Evolutionary conservation across 345 rosid species (phyloP).

Genomic region (Hirschfeldia incana): DNA sequence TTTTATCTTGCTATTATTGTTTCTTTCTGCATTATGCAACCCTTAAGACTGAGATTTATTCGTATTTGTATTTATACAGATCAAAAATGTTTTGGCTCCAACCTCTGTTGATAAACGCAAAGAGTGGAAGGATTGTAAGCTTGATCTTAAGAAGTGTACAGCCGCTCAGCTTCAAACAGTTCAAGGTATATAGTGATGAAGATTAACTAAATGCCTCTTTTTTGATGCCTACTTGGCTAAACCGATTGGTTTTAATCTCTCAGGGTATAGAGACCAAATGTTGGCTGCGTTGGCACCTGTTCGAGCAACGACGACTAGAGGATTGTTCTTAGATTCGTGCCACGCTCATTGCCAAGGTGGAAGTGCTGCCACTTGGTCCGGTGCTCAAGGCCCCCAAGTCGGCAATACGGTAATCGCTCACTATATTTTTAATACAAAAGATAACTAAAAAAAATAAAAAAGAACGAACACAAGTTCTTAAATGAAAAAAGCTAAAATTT

Average conservation of each 20-base stretch:
- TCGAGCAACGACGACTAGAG: conserved; percentile 46
- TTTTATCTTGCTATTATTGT: background rate
- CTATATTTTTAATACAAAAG: background rate
- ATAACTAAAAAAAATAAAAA: background rate
- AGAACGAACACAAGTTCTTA: background rate
- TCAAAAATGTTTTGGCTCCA: conserved; percentile 83
- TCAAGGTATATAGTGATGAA: conserved; percentile 53
- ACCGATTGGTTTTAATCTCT: background rate
- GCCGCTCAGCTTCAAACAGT: conserved; percentile 61
- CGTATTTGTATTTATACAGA: conserved; percentile 40
- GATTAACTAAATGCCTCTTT: background rate
- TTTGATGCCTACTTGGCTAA: conserved; percentile 10
- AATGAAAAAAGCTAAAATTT: too few species aligned
- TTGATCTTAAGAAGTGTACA: conserved; percentile 58
- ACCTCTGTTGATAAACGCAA: conserved; percentile 63
- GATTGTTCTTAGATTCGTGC: conserved; percentile 83
- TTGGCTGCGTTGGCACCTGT: conserved; percentile 53
- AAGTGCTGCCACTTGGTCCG: conserved; percentile 66
- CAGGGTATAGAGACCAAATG: conserved; percentile 70
- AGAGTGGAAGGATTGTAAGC: conserved; percentile 78
- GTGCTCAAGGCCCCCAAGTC: conserved; percentile 56
- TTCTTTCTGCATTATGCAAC: background rate
- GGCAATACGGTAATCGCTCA: conserved; percentile 47
- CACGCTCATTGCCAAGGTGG: conserved; percentile 86
- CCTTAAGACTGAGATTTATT: background rate